phyloP scores from a whole-genome alignment of 176 grass and related monocot genomes.

The Otatea glauca region DNA sequence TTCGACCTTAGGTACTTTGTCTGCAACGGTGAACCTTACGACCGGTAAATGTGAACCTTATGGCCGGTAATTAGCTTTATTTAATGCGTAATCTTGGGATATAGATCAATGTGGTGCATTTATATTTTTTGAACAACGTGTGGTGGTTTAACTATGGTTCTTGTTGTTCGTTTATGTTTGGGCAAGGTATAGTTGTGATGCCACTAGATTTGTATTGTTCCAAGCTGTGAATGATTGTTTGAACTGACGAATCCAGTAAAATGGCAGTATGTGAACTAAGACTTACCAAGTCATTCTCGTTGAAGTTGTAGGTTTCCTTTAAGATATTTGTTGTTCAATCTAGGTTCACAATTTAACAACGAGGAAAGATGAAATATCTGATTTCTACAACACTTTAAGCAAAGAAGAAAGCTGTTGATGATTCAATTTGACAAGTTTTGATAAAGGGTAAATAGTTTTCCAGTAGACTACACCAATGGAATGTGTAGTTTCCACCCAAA shows the following conservation, averaged over 20 bases:
- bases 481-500: not conserved
- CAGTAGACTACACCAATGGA: not conserved
- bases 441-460: not conserved
- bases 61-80: not conserved
- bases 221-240: not conserved
- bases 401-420: not conserved
- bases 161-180: not conserved
- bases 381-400: conserved; percentile 12
- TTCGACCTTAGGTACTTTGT: no score
- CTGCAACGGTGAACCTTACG: no score
- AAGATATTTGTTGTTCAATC: not conserved
- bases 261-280: not conserved
- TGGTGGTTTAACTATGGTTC: not conserved
- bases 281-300: not conserved
- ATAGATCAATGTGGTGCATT: not conserved
- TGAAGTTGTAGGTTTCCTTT: not conserved
- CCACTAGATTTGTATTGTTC: not conserved
- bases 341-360: not conserved
- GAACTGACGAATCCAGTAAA: not conserved
- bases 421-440: not conserved
- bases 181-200: not conserved
- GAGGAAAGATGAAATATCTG: not conserved
- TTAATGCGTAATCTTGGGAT: not conserved
- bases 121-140: not conserved
- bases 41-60: not conserved